Evolutionary conservation across 2,329 filamentous ascomycete genomes (phyloP), one percentile per base, ranked within the genome.

Genomic region (Neoarthrinium moseri): DNA sequence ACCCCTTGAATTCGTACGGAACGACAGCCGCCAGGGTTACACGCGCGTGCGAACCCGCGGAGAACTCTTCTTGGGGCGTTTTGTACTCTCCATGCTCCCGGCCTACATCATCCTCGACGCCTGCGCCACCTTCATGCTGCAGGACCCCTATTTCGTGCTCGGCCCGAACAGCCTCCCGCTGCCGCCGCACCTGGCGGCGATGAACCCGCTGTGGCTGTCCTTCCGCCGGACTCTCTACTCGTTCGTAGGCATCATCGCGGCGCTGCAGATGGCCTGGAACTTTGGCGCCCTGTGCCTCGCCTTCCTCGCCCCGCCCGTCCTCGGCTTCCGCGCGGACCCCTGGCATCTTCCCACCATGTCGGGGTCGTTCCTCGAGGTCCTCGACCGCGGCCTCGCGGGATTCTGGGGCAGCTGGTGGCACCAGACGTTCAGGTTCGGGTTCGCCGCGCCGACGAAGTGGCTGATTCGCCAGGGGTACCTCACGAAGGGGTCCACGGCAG

Each of bases 321-420:
- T 86, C 21, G 80, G 81, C 6, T 63, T 69, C 34, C 69, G 72
- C 34, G 64, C 62, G 6, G 68, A 77, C 37, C 66, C 79, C 3
- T 82, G 77, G 78, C 70, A 74, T 39, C 71, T 75, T 49, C 72
- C 81, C 1, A 66, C 78, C 23, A 69, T 78, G 4, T 75, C 83
- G 48, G 85, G 87, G 11, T 71, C 71, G 17, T 69, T 77, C 45
- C 56, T 57, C 0, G 66, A 72, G 21, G 72, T 91, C 2, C 66
- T 84, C 10, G 80, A 90, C 50, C 73, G 81, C 48, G 91, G 92
- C 0, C 72, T 96, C 2, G 76, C 80, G 1, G 91, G 91, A 1
- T 87, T 86, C 67, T 97, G 92, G 92, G 84, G 87, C 35, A 75
- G 73, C 18, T 92, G 83, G 77, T 96, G 92, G 92, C 92, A 97